These are phyloP conservation scores for Melaleuca alternifolia DNA, from an alignment of 345 rosid species.

Conservation along the genomic window DNA sequence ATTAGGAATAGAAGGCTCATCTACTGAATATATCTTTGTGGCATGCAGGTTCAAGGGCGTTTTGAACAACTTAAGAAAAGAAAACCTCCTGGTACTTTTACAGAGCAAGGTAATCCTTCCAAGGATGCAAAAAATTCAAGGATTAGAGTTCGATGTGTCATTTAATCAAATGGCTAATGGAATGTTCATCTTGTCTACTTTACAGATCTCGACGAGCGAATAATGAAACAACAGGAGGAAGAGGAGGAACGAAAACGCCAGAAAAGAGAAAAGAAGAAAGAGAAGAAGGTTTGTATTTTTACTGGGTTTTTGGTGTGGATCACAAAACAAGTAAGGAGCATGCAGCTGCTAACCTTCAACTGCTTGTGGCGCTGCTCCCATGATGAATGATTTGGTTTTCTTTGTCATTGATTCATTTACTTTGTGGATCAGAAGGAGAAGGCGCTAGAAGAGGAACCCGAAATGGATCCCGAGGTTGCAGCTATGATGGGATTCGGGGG, in stretches of 20 bases:
- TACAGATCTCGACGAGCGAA: constrained; percentile 84
- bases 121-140: not conserved
- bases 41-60: constrained; percentile 71
- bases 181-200: not conserved
- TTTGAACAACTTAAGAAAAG: constrained; percentile 82
- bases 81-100: constrained; percentile 74
- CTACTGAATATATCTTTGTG: not conserved
- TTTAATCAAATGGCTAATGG: not conserved
- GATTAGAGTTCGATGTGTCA: not conserved
- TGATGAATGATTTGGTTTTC: not conserved
- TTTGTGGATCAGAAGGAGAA: constrained; percentile 62
- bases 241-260: constrained; percentile 81
- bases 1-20: not conserved
- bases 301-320: not conserved
- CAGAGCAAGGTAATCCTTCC: constrained; percentile 66
- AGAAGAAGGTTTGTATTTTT: constrained; percentile 61
- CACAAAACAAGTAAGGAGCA: not conserved
- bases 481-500: constrained; percentile 98
- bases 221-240: constrained; percentile 76
- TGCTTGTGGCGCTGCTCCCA: not conserved
- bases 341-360: not conserved
- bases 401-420: not conserved
- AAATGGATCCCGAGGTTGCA: constrained; percentile 88
- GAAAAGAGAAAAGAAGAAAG: constrained; percentile 85
- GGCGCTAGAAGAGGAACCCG: constrained; percentile 67